phyloP scores from a whole-genome alignment of 148 eudicot genomes.

The Fallopia convolvulus region DNA sequence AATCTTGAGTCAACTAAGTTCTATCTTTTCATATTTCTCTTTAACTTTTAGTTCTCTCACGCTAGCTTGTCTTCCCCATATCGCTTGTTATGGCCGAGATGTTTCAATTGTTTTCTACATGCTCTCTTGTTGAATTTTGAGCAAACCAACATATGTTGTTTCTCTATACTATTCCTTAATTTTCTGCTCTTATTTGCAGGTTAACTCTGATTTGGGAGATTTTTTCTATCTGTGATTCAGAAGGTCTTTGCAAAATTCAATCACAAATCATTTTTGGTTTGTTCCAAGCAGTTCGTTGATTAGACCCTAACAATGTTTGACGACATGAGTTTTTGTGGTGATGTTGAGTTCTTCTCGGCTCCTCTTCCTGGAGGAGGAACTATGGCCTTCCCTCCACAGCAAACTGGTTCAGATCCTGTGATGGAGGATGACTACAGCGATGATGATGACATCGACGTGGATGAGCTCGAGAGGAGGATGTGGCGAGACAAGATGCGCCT shows the following conservation, averaged over 20 bases:
- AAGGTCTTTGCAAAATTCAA: background rate
- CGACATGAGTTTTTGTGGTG: slow-evolving; percentile 43
- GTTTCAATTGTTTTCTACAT: background rate
- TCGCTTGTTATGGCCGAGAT: background rate
- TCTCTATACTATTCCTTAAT: background rate
- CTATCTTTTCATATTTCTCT: background rate
- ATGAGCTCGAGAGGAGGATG: slow-evolving; percentile 59
- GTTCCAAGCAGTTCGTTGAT: background rate
- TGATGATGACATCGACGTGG: slow-evolving; percentile 58
- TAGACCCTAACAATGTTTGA: slow-evolving; percentile 35
- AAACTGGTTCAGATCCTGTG: slow-evolving; percentile 20
- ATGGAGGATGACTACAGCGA: slow-evolving; percentile 50
- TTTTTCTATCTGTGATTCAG: background rate
- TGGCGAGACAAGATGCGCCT: slow-evolving; percentile 62
- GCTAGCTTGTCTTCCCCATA: too few relatives aligned
- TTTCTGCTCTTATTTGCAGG: background rate
- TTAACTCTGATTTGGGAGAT: background rate
- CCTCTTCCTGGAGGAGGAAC: slow-evolving; percentile 22
- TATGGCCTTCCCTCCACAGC: slow-evolving; percentile 20
- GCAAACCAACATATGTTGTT: background rate
- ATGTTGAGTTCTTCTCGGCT: slow-evolving; percentile 40
- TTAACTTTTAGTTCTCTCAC: too few relatives aligned
- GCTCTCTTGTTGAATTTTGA: background rate
- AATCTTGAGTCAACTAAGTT: background rate
- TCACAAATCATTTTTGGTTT: background rate